Evolutionary conservation across 2,329 filamentous ascomycete species (phyloP).

Genomic region (Dactylellina leptospora): DNA sequence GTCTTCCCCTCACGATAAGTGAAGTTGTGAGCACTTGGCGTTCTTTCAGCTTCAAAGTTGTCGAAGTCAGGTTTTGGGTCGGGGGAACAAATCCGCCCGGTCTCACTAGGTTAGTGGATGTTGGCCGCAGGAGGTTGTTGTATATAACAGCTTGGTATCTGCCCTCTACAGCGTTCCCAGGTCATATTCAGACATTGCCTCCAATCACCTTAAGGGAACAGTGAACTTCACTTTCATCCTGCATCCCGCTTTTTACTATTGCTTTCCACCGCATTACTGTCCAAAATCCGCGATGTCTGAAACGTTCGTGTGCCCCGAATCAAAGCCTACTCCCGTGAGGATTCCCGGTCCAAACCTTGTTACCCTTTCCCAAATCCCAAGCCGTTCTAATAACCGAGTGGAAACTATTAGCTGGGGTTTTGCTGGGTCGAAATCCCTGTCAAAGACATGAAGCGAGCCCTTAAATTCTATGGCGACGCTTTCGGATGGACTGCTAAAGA

Average conservation of each 20-base stretch:
- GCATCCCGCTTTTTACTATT: too few species aligned
- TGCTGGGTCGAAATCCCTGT: slow-evolving; percentile 51
- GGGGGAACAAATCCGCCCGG: neutral
- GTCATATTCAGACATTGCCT: too few species aligned
- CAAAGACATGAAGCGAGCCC: slow-evolving; percentile 39
- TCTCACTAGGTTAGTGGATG: too few species aligned
- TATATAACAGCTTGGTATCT: too few species aligned
- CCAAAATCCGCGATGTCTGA: slow-evolving; percentile 15
- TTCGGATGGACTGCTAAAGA: slow-evolving; percentile 25
- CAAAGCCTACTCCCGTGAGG: slow-evolving; percentile 39
- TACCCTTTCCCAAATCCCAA: neutral
- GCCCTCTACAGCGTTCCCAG: too few species aligned
- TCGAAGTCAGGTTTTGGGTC: neutral
- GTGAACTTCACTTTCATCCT: neutral
- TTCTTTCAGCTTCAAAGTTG: too few species aligned
- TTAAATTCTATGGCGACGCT: slow-evolving; percentile 41
- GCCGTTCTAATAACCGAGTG: neutral
- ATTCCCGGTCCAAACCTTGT: neutral
- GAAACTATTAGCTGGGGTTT: slow-evolving; percentile 32
- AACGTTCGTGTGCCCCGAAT: neutral
- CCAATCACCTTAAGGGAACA: too few species aligned
- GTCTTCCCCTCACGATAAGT: neutral
- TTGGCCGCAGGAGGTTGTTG: too few species aligned
- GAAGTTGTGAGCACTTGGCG: neutral
- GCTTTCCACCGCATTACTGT: too few species aligned